A percentile compares a stretch with the other conserved stretches of the same genome.
Evolutionary conservation across 768 basidiomycete genomes (phyloP).

Genomic region (Bullera alba): DNA sequence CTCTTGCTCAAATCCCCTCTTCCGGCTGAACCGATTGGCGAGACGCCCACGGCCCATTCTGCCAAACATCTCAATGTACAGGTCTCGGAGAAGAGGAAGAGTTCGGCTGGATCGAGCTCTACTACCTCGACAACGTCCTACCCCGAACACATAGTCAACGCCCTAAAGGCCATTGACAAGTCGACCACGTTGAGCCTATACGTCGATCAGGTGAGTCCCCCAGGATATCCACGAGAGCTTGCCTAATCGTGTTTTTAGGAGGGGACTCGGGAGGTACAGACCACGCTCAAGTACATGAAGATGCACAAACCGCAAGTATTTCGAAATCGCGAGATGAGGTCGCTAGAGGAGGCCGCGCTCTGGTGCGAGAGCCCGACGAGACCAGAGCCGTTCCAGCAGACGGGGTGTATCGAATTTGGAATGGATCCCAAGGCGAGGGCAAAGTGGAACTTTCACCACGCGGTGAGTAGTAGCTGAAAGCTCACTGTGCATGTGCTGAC

Average conservation of each 20-base stretch:
- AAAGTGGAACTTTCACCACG: conserved; percentile 63
- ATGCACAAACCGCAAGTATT: conserved; percentile 45
- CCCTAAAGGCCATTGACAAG: conserved; percentile 29
- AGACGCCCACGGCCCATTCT: too few species aligned
- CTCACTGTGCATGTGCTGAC: background rate
- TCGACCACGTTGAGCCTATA: conserved; percentile 57
- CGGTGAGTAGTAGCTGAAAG: conserved; percentile 50
- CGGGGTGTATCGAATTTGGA: conserved; percentile 60
- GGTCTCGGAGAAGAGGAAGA: too few species aligned
- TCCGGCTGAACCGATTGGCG: too few species aligned
- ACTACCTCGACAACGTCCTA: background rate
- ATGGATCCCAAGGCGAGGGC: conserved; percentile 54
- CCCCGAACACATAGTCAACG: conserved; percentile 1
- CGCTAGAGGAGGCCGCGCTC: conserved; percentile 9
- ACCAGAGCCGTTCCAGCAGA: conserved; percentile 21
- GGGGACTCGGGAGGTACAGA: conserved; percentile 62
- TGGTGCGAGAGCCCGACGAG: conserved; percentile 33
- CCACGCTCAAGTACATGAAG: conserved; percentile 58
- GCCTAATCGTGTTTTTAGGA: conserved; percentile 47
- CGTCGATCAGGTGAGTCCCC: conserved; percentile 58
- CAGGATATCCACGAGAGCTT: background rate
- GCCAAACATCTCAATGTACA: too few species aligned
- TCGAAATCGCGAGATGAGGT: conserved; percentile 17
- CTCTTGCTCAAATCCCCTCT: too few species aligned
- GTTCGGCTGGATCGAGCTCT: too few species aligned